Evolutionary conservation across 2,329 filamentous ascomycete species (phyloP).

Genomic region (Pseudocercospora fijiensis): DNA sequence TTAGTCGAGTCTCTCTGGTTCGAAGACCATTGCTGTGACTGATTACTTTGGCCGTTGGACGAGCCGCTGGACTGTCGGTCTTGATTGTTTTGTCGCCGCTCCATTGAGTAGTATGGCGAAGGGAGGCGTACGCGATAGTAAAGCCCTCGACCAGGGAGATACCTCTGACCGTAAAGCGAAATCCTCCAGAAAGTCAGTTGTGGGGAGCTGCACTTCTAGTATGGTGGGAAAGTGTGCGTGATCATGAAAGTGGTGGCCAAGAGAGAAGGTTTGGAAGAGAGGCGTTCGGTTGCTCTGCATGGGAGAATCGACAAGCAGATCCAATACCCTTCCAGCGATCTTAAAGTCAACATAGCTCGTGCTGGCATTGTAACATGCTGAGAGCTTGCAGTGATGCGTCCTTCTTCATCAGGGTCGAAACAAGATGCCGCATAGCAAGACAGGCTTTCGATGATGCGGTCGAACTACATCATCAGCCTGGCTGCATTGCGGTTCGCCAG

Average conservation of each 20-base stretch:
- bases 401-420: constrained; percentile 4
- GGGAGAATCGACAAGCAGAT: background rate
- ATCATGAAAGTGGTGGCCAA: background rate
- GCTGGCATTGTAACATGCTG: background rate
- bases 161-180: background rate
- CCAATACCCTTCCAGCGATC: background rate
- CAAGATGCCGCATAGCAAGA: background rate
- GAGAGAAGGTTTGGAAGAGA: background rate
- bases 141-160: background rate
- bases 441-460: constrained; percentile 4
- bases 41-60: background rate
- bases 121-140: background rate
- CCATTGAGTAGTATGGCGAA: background rate
- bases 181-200: background rate
- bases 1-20: background rate
- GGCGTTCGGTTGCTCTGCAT: background rate
- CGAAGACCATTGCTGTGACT: background rate
- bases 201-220: background rate
- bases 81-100: constrained; percentile 1
- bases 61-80: background rate
- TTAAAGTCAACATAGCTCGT: background rate
- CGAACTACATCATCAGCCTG: constrained; percentile 1
- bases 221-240: background rate
- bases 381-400: background rate
- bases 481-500: background rate